phyloP scores from a whole-genome alignment of 345 rosid species.

The Populus alba region DNA sequence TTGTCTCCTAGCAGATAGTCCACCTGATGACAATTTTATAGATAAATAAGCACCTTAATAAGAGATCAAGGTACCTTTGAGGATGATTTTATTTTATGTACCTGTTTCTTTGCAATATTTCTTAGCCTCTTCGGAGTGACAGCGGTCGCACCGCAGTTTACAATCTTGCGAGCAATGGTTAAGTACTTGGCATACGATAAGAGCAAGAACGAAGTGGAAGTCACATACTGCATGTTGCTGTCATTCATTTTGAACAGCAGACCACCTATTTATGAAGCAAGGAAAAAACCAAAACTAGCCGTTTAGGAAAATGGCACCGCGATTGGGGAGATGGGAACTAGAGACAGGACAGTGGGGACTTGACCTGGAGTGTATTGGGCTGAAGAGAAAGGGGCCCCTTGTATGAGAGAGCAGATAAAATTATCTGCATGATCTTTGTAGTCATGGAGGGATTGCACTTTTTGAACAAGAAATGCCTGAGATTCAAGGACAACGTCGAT shows the following conservation, averaged over 20 bases:
- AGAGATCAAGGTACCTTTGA: not conserved
- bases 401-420: conserved; percentile 87
- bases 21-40: conserved; percentile 4
- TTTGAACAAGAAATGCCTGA: conserved; percentile 78
- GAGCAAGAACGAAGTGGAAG: conserved; percentile 56
- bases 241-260: conserved; percentile 52
- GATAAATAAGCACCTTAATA: not conserved
- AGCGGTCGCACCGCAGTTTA: conserved; percentile 49
- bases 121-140: conserved; percentile 45
- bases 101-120: conserved; percentile 52
- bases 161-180: conserved; percentile 35
- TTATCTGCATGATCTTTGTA: conserved; percentile 97
- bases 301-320: not conserved
- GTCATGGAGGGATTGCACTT: conserved; percentile 65
- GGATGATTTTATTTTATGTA: not conserved
- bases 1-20: conserved; percentile 33
- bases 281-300: conserved; percentile 4
- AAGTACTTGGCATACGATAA: conserved; percentile 56
- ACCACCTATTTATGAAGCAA: conserved; percentile 17
- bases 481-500: not conserved
- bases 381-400: conserved; percentile 80
- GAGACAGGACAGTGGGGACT: not conserved
- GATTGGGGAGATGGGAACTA: no score
- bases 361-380: conserved; percentile 83
- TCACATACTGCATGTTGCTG: conserved; percentile 59